Evolutionary conservation across 768 basidiomycete species (phyloP).

Genomic region (Pilatotrama ljubarskyi): DNA sequence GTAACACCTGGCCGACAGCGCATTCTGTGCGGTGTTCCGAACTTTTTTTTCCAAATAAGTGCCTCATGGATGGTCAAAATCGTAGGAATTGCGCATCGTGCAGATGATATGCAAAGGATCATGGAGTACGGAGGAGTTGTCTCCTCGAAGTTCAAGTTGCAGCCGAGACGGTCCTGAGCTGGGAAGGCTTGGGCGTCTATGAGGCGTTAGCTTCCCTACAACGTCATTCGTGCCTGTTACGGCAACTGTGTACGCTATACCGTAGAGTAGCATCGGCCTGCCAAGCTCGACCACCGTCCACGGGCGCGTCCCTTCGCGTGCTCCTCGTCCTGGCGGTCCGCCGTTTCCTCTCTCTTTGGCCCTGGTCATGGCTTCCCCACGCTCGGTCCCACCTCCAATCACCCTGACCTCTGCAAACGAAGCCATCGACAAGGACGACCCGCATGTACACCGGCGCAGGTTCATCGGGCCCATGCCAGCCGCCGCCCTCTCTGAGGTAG

Average conservation of each 20-base stretch:
- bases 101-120: too few relatives aligned
- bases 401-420: background rate
- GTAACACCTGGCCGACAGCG: too few relatives aligned
- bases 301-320: background rate
- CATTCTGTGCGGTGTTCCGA: too few relatives aligned
- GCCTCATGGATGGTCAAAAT: too few relatives aligned
- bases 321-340: background rate
- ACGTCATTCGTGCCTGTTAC: background rate
- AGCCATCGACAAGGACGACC: constrained; percentile 19
- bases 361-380: background rate
- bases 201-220: background rate
- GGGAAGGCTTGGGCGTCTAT: background rate
- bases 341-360: background rate
- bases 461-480: constrained; percentile 82
- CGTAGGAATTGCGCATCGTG: too few relatives aligned
- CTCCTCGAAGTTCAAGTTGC: too few relatives aligned
- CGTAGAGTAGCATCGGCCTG: too few relatives aligned
- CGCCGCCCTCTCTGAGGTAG: constrained; percentile 42
- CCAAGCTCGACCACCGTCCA: background rate
- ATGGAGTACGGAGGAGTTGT: too few relatives aligned
- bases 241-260: background rate
- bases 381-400: background rate
- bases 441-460: constrained; percentile 49
- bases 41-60: too few relatives aligned
- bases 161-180: too few relatives aligned